Evolutionary conservation across 805 yeast species (phyloP), one percentile per base, ranked within the genome.

Genomic region (Candida nanaspora): DNA sequence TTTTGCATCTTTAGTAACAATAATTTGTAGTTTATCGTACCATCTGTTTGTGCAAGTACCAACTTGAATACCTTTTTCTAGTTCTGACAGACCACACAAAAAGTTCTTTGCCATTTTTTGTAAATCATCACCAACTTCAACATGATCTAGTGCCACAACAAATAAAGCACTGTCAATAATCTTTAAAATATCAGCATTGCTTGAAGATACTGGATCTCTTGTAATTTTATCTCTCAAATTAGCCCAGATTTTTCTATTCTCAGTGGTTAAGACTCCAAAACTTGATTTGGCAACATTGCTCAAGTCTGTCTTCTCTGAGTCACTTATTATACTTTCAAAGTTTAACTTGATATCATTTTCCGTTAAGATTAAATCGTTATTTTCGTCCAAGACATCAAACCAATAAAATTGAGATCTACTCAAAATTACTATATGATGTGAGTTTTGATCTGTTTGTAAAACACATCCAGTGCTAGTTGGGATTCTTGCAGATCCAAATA

Each of bases 11-110:
- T 80, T 78, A 4, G 96, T 86, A 41, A 88, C 77, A 40, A 88
- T 88, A 48, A 88, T 72, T 61, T 88, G 96, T 47, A 88, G 64
- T 63, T 88, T 88, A 63, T 88, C 97, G 58, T 87, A 88, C 96
- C 96, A 88, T 58, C 97, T 69, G 62, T 88, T 88, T 27, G 95
- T 83, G 63, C 96, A 87, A 4, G 96, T 86, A 44, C 97, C 97
- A 27, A 83, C 82, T 64, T 88, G 97, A 38, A 87, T 80, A 51
- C 96, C 96, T 50, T 84, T 76, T 46, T 85, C 86, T 31, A 88
- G 66, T 29, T 72, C 74, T 11, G 87, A 80, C 44, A 83, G 75
- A 6, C 97, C 97, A 60, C 96, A 88, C 33, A 88, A 72, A 82
- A 86, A 82, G 56, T 88, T 87, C 56, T 82, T 81, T 14, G 93